Evolutionary conservation across 305 asterid genomes (phyloP), one percentile per base, ranked within the genome.

Genomic region (Euphrasia arctica): DNA sequence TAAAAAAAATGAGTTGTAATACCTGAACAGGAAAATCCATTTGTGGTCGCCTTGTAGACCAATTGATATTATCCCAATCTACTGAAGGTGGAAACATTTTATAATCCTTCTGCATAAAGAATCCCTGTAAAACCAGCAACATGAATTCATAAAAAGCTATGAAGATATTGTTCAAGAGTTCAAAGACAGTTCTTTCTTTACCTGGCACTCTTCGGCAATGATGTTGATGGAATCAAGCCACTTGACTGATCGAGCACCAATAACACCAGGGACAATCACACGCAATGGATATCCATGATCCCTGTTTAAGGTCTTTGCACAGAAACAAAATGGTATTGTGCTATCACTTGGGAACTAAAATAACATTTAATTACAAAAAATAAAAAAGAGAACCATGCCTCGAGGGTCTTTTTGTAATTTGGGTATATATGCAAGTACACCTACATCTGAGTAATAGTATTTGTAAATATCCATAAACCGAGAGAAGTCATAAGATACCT

Each of bases 1-100:
- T 25, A 54, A 54, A 18, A 1, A 59, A 36, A 67, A 52, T 27
- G n/a, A 60, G 54, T 62, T 51, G 68, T 67, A 84, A 66, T 72
- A 90, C 98, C 95, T 89, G 98, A 72, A 90, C 86, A 49, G 98
- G 97, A 62, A 87, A 92, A 77, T 92, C 97, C 90, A 87, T 85
- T 70, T 82, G 98, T 10, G 98, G 86, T 48, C 78, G 85, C 80
- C 98, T 87, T 8, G 95, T 80, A 42, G 96, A 83, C 98, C 97
- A 92, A 70, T 80, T 47, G 76, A 92, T 92, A 75, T 92, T 92
- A 69, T 92, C 89, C 98, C 97, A 92, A 71, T 92, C 77, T 34
- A 89, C 96, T 56, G 97, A 77, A 58, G 98, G 97, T 54, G 98
- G 97, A 81, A 92, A 92, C 95, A 92, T 87, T 80, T 92, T 89